A percentile compares a stretch with the other conserved stretches of the same genome.
These are phyloP conservation scores for Pseudophaeomoniella oleicola DNA, from an alignment of 2,329 filamentous ascomycete genomes.

Conservation along the genomic window DNA sequence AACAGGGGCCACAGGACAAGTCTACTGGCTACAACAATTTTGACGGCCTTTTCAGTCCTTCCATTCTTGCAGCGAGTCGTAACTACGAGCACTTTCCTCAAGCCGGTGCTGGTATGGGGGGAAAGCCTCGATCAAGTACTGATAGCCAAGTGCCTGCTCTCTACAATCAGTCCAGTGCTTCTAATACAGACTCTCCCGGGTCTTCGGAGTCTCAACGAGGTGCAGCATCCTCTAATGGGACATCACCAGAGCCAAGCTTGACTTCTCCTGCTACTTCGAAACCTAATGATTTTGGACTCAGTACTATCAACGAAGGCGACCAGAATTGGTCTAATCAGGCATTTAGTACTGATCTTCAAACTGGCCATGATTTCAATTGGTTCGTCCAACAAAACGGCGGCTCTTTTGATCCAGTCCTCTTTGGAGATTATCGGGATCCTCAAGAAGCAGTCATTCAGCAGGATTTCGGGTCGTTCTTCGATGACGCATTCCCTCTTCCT, in stretches of 20 bases:
- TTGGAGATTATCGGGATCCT: conserved; percentile 82
- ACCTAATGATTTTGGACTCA: conserved; percentile 16
- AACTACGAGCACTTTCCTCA: conserved; percentile 27
- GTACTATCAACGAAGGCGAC: conserved; percentile 19
- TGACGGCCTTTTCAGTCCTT: conserved; percentile 45
- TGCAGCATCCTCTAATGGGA: conserved; percentile 32
- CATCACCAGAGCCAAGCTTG: conserved; percentile 30
- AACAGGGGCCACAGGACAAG: conserved; percentile 3
- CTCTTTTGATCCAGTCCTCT: conserved; percentile 80
- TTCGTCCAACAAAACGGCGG: conserved; percentile 67
- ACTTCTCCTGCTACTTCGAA: conserved; percentile 26
- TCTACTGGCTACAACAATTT: conserved; percentile 25
- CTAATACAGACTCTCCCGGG: conserved; percentile 30
- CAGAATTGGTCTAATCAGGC: conserved; percentile 5
- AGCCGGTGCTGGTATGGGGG: conserved; percentile 14
- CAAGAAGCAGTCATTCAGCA: conserved; percentile 64
- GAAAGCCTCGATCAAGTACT: conserved; percentile 1
- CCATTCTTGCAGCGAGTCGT: conserved; percentile 31
- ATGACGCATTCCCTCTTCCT: conserved; percentile 60
- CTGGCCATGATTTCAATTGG: conserved; percentile 35
- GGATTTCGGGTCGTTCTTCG: conserved; percentile 58
- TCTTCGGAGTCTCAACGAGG: conserved; percentile 33
- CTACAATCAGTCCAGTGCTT: conserved; percentile 18
- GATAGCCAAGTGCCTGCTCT: conserved; percentile 7
- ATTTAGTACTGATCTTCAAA: background rate